Percentiles rank a stretch among this genome's conserved stretches.
Evolutionary conservation across 352 stramenopile species (phyloP).

Genomic region (Phytophthora pisi): DNA sequence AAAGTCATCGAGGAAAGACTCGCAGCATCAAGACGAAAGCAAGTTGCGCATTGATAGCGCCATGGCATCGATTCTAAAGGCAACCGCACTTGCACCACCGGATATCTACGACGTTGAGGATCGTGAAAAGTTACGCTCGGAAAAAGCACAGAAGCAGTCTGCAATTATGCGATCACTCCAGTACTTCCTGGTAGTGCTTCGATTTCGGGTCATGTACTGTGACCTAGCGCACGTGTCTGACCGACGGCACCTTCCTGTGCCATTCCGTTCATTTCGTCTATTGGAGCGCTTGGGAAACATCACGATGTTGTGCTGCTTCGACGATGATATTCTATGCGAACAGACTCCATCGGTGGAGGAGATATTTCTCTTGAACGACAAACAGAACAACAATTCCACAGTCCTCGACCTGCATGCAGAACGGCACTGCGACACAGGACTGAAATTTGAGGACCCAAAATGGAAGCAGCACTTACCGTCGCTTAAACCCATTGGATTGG

Average conservation of each 20-base stretch:
- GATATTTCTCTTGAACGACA: slow-evolving; percentile 86
- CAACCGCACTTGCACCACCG: slow-evolving; percentile 29
- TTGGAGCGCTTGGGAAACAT: slow-evolving; percentile 83
- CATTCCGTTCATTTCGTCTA: slow-evolving; percentile 78
- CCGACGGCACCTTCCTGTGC: slow-evolving; percentile 51
- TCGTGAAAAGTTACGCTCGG: slow-evolving; percentile 76
- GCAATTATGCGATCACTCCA: slow-evolving; percentile 69
- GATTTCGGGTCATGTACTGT: slow-evolving; percentile 66
- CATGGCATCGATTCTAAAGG: slow-evolving; percentile 39
- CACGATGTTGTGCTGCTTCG: slow-evolving; percentile 90
- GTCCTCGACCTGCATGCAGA: slow-evolving; percentile 86
- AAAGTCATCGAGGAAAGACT: slow-evolving; percentile 17
- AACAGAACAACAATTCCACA: slow-evolving; percentile 56
- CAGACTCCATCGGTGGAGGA: slow-evolving; percentile 81
- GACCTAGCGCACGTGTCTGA: slow-evolving; percentile 56
- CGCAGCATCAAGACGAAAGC: not conserved
- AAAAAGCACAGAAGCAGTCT: slow-evolving; percentile 69
- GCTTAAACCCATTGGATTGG: slow-evolving; percentile 81
- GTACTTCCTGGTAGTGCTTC: slow-evolving; percentile 75
- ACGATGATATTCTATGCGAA: slow-evolving; percentile 88
- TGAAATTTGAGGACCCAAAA: slow-evolving; percentile 89
- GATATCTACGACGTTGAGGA: slow-evolving; percentile 88
- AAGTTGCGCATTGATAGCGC: slow-evolving; percentile 35
- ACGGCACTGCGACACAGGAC: slow-evolving; percentile 67
- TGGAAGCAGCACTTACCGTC: slow-evolving; percentile 80